phyloP scores from a whole-genome alignment of 2,329 filamentous ascomycete genomes.

The Nothopassalora personata region DNA sequence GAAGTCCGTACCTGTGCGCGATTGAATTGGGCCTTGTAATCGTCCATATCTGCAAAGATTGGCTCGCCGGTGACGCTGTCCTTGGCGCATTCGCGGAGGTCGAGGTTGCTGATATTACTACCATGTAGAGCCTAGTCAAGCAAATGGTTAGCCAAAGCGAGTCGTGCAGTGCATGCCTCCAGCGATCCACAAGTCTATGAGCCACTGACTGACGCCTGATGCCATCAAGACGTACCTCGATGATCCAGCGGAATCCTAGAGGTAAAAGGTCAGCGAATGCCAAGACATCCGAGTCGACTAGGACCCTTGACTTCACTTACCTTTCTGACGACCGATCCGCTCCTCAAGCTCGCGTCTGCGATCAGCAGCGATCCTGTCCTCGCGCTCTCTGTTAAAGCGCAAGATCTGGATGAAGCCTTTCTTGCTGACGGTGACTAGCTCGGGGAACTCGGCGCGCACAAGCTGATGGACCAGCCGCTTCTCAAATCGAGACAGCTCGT shows the following conservation, averaged over 20 bases:
- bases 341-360: slow-evolving; percentile 37
- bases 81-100: slow-evolving; percentile 35
- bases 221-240: slow-evolving; percentile 30
- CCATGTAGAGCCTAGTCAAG: slow-evolving; percentile 34
- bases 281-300: background rate
- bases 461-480: slow-evolving; percentile 62
- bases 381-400: slow-evolving; percentile 39
- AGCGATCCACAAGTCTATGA: too few species aligned
- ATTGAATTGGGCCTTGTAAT: slow-evolving; percentile 36
- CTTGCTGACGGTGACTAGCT: slow-evolving; percentile 40
- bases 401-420: slow-evolving; percentile 42
- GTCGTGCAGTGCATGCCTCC: too few species aligned
- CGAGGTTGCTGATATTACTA: slow-evolving; percentile 34
- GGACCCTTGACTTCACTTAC: background rate
- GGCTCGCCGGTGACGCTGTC: slow-evolving; percentile 32
- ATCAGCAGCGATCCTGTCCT: slow-evolving; percentile 37
- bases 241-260: slow-evolving; percentile 43
- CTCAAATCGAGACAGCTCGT: slow-evolving; percentile 53
- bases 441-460: slow-evolving; percentile 56
- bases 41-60: slow-evolving; percentile 33
- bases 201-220: too few species aligned
- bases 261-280: too few species aligned
- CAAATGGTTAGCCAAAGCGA: too few species aligned
- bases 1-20: slow-evolving; percentile 29
- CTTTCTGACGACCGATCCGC: slow-evolving; percentile 41